phyloP scores from a whole-genome alignment of 192 early-diverging fungal species.

The Rhizophlyctis rosea region DNA sequence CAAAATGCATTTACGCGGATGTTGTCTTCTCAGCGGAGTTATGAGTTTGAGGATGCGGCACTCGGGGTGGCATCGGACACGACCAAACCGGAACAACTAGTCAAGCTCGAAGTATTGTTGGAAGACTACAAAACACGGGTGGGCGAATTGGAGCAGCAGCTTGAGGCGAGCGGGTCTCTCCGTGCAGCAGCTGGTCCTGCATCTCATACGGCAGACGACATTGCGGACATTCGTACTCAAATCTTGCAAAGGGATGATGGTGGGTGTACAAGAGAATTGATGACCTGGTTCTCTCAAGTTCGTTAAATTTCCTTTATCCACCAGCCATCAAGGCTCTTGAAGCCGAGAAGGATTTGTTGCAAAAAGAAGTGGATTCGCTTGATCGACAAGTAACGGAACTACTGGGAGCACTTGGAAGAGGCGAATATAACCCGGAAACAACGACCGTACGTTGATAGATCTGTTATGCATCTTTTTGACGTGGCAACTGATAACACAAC shows the following conservation, averaged over 20 bases:
- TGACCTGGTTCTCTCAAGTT: no score
- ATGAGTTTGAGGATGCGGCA: no score
- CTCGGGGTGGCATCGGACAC: background rate
- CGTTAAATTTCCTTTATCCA: no score
- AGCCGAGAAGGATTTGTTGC: slow-evolving; percentile 1
- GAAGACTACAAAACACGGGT: slow-evolving; percentile 44
- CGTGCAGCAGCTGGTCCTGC: background rate
- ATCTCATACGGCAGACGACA: background rate
- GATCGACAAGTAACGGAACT: slow-evolving; percentile 55
- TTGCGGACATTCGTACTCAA: no score
- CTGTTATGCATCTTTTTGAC: background rate
- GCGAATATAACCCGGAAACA: slow-evolving; percentile 55
- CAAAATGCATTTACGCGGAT: no score
- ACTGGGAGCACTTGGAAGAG: slow-evolving; percentile 62
- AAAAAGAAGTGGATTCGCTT: slow-evolving; percentile 38
- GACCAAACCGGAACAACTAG: slow-evolving; percentile 54
- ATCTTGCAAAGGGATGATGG: no score
- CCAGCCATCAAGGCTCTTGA: slow-evolving; percentile 9
- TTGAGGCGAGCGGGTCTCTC: background rate
- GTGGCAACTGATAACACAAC: no score
- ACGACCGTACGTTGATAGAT: slow-evolving; percentile 34
- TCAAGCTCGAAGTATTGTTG: slow-evolving; percentile 59
- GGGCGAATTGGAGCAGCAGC: slow-evolving; percentile 21
- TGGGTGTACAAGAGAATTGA: no score
- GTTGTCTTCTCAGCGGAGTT: no score